Evolutionary conservation across 2,329 filamentous ascomycete genomes (phyloP).

Genomic region (Talaromyces sp.): DNA sequence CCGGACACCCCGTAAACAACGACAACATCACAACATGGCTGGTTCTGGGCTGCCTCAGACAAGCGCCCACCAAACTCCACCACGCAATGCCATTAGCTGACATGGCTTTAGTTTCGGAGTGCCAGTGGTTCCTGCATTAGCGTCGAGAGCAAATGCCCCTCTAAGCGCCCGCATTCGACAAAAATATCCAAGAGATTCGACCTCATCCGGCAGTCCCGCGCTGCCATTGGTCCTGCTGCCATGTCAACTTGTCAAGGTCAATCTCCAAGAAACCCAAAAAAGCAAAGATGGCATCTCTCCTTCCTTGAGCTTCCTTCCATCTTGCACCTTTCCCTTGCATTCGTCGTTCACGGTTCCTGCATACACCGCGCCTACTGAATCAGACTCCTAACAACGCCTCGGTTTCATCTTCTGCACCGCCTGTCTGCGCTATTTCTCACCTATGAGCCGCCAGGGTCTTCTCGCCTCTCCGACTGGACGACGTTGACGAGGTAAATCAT

Average conservation of each 20-base stretch:
- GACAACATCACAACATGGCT: background rate
- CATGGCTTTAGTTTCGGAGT: background rate
- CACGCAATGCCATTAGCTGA: slow-evolving; percentile 3
- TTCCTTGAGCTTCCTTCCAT: background rate
- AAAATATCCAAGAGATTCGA: slow-evolving; percentile 6
- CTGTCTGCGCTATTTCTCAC: slow-evolving; percentile 9
- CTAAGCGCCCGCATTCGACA: slow-evolving; percentile 18
- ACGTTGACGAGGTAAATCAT: slow-evolving; percentile 4
- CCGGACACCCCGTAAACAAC: slow-evolving; percentile 4
- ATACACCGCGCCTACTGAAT: slow-evolving; percentile 12
- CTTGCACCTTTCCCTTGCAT: slow-evolving; percentile 1
- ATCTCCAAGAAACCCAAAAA: slow-evolving; percentile 5
- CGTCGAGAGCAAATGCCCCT: background rate
- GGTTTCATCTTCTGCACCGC: slow-evolving; percentile 7
- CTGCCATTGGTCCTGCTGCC: background rate
- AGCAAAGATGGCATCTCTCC: background rate
- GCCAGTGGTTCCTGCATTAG: slow-evolving; percentile 16
- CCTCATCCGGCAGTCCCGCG: slow-evolving; percentile 4
- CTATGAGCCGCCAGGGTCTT: background rate
- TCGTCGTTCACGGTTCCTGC: background rate
- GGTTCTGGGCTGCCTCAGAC: slow-evolving; percentile 4
- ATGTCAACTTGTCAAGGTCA: background rate
- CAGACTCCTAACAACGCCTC: slow-evolving; percentile 8
- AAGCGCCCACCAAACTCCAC: slow-evolving; percentile 7
- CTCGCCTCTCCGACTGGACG: slow-evolving; percentile 1